These are phyloP conservation scores for Boeremia exigua DNA, from an alignment of 2,329 filamentous ascomycete genomes.

Conservation along the genomic window DNA sequence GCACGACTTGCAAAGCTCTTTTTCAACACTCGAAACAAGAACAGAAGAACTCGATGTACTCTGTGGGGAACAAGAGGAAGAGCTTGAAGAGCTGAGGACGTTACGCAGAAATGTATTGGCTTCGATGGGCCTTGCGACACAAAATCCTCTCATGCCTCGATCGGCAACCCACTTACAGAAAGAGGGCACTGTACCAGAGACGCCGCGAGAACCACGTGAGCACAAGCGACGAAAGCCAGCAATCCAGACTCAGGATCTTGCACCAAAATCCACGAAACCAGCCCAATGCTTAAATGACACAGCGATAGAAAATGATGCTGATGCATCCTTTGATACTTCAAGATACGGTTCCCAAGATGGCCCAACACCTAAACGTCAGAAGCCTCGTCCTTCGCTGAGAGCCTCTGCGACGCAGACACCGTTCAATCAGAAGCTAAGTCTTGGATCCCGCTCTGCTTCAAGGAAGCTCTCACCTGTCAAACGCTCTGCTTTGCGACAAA, in stretches of 20 bases:
- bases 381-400: constrained; percentile 42
- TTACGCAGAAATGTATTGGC: constrained; percentile 33
- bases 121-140: constrained; percentile 30
- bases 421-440: constrained; percentile 24
- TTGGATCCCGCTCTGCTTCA: constrained; percentile 17
- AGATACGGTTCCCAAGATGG: constrained; percentile 25
- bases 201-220: constrained; percentile 20
- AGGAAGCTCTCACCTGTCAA: constrained; percentile 31
- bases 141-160: constrained; percentile 18
- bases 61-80: constrained; percentile 38
- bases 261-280: not conserved
- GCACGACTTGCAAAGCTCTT: constrained; percentile 20
- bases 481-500: constrained; percentile 35
- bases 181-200: constrained; percentile 17
- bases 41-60: constrained; percentile 35
- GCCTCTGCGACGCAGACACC: constrained; percentile 39
- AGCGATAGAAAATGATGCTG: constrained; percentile 24
- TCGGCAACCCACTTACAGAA: constrained; percentile 21
- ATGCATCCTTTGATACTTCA: constrained; percentile 34
- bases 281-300: constrained; percentile 18
- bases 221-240: constrained; percentile 35
- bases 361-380: constrained; percentile 52
- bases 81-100: constrained; percentile 35
- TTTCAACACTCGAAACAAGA: constrained; percentile 28
- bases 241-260: constrained; percentile 17